Evolutionary conservation across 2,329 filamentous ascomycete genomes (phyloP), one percentile per base, ranked within the genome.

Genomic region (Blastomyces percursus): DNA sequence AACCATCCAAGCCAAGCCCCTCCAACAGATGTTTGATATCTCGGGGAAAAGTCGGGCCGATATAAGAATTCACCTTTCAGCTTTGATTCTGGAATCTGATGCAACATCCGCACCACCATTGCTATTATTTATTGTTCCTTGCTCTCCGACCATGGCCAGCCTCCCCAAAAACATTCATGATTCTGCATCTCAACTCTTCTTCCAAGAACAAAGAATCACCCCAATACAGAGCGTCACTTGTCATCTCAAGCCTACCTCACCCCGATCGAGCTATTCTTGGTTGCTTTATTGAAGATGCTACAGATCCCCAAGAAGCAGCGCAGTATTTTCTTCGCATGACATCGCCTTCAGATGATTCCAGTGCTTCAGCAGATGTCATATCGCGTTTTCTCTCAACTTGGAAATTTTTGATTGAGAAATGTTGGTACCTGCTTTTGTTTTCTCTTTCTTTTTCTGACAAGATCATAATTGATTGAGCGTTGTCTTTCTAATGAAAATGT

Each of bases 181-280:
- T 8, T 67, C 67, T 2, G 64, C 65, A 3, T 67, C 67, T 24
- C 66, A 65, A 61, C 48, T 67, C 2, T 67, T 67, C 12, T 66
- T 59, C 11, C 63, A 65, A 35, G 66, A n/a, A 66, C 21, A 67
- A 64, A 40, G n/a, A 63, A 46, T 64, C 64, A 3, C n/a, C 56
- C 21, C 38, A 65, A 54, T 67, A 66, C 50, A 51, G 60, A 60
- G 66, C 66, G 0, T 62, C 61, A n/a, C 63, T 68, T 56, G 61
- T 48, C 19, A 66, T 67, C 19, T 30, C 66, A 24, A 42, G 58
- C 6, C 19, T 68, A 12, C 62, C 64, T 27, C 67, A 68, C 51
- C 66, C 67, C 16, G 65, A 66, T 61, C 63, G 65, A 40, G 52
- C 66, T 46, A 65, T 67, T 35, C 61, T 68, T 3, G 65, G 52